A percentile compares a stretch with the other conserved stretches of the same genome.
Evolutionary conservation across 2,329 filamentous ascomycete species (phyloP).

Genomic region (Thermothelomyces thermophilus): DNA sequence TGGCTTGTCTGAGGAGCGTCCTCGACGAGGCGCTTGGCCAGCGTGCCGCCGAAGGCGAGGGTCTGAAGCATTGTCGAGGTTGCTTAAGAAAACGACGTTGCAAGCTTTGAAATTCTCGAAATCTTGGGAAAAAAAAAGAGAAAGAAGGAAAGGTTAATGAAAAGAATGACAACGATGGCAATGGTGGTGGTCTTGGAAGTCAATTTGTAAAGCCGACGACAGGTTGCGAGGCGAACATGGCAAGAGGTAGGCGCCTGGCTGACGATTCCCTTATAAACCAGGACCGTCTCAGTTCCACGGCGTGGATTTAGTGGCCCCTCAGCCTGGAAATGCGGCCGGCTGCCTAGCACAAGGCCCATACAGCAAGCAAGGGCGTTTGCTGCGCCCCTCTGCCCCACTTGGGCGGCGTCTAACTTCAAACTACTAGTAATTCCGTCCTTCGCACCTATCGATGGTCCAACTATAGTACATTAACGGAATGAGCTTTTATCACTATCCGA

Average conservation of each 20-base stretch:
- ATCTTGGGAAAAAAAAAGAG: not conserved
- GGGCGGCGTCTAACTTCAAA: not conserved
- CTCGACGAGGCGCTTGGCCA: conserved; percentile 17
- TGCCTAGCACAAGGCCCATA: conserved; percentile 12
- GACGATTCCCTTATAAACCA: too few species aligned
- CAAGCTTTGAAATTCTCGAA: not conserved
- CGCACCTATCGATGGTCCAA: too few species aligned
- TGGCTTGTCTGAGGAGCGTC: conserved; percentile 27
- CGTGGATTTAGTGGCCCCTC: too few species aligned
- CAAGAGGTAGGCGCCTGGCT: not conserved
- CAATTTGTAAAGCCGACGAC: not conserved
- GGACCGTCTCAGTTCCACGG: too few species aligned
- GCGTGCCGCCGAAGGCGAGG: conserved; percentile 7
- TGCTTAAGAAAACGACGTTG: not conserved
- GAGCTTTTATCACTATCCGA: too few species aligned
- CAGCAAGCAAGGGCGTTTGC: not conserved
- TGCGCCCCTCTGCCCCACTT: conserved; percentile 5
- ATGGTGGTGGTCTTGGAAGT: not conserved
- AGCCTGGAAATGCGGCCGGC: too few species aligned
- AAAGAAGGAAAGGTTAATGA: not conserved
- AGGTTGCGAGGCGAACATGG: not conserved
- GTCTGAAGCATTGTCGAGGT: conserved; percentile 4
- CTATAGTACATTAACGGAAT: too few species aligned
- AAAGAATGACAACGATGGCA: not conserved
- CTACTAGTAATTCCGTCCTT: too few species aligned